phyloP scores from a whole-genome alignment of 306 rosid species.

The Luffa aegyptiaca region DNA sequence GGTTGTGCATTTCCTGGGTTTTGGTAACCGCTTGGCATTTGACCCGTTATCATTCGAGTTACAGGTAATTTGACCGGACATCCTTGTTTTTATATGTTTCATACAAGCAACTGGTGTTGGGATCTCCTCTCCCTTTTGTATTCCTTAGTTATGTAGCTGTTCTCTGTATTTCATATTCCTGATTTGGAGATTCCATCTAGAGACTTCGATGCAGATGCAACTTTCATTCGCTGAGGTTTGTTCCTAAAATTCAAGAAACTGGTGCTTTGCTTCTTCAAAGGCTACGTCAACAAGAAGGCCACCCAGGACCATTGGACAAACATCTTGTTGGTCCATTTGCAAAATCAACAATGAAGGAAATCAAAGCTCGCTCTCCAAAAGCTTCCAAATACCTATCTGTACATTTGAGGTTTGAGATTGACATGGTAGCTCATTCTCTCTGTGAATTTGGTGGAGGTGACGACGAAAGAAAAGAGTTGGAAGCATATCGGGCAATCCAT shows the following conservation, averaged over 20 bases:
- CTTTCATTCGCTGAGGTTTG: constrained; percentile 88
- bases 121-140: constrained; percentile 14
- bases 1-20: constrained; percentile 81
- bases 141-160: constrained; percentile 13
- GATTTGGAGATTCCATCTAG: constrained; percentile 83
- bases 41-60: constrained; percentile 75
- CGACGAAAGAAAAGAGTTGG: constrained; percentile 74
- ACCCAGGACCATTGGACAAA: constrained; percentile 55
- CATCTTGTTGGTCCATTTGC: constrained; percentile 63
- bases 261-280: constrained; percentile 87
- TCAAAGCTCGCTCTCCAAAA: constrained; percentile 35
- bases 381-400: constrained; percentile 75
- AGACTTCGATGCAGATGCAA: constrained; percentile 99
- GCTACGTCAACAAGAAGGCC: constrained; percentile 47
- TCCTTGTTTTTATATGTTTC: constrained; percentile 4
- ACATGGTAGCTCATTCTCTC: constrained; percentile 96
- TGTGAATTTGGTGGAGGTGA: constrained; percentile 98
- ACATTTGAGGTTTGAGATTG: constrained; percentile 97
- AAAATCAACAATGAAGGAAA: constrained; percentile 25
- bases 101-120: not conserved
- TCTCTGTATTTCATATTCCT: constrained; percentile 33
- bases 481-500: constrained; percentile 83
- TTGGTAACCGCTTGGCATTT: constrained; percentile 95
- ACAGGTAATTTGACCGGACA: constrained; percentile 56
- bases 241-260: constrained; percentile 82